Evolutionary conservation across 2,329 filamentous ascomycete genomes (phyloP).

Genomic region (Cercospora sp.): DNA sequence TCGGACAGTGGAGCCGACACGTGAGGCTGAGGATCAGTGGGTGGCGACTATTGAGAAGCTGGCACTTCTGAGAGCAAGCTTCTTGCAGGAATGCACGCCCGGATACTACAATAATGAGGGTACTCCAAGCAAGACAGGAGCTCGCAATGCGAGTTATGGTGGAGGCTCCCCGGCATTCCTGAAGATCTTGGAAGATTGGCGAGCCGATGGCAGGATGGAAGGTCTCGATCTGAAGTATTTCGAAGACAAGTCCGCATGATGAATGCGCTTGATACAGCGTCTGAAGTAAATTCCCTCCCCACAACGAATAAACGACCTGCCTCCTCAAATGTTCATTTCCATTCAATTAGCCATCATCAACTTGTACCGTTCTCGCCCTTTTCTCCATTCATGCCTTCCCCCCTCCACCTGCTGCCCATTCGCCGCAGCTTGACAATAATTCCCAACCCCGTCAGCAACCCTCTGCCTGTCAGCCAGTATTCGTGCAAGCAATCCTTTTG

Average conservation of each 20-base stretch:
- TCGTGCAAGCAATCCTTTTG: neutral
- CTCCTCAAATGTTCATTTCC: neutral
- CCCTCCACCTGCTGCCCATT: neutral
- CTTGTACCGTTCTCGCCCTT: neutral
- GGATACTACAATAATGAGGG: conserved; percentile 55
- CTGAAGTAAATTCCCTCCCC: neutral
- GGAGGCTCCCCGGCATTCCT: conserved; percentile 26
- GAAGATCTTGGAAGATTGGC: conserved; percentile 28
- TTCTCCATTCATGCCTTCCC: neutral
- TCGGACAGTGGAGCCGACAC: conserved; percentile 47
- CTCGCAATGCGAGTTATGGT: conserved; percentile 25
- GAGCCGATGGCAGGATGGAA: conserved; percentile 23
- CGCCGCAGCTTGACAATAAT: conserved; percentile 1
- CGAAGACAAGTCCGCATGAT: conserved; percentile 2
- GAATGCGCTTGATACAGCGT: neutral
- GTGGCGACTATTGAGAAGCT: conserved; percentile 44
- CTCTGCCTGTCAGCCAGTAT: neutral
- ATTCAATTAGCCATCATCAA: neutral
- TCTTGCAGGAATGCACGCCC: conserved; percentile 54
- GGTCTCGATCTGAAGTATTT: conserved; percentile 25
- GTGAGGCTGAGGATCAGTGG: conserved; percentile 52
- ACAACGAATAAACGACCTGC: neutral
- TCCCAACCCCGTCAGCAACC: neutral
- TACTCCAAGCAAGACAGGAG: conserved; percentile 9
- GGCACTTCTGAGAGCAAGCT: conserved; percentile 42